Percentiles rank a stretch among this genome's conserved stretches.
Conservation (phyloP, 805 yeast species). For the Clavispora fructus region DNA sequence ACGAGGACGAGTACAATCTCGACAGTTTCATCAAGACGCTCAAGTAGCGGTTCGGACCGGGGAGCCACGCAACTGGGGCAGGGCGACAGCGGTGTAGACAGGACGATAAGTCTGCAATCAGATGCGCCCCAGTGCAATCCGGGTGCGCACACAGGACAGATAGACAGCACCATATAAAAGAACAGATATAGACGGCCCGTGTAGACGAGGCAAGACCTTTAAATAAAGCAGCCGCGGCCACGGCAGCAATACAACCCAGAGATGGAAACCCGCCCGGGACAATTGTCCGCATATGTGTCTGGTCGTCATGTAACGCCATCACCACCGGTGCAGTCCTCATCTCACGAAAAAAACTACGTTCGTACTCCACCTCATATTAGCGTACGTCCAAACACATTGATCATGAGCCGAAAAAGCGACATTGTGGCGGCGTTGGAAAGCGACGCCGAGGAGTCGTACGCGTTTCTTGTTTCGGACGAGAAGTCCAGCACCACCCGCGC, state of each 20-base stretch:
- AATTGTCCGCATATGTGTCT: too few species aligned
- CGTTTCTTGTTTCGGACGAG: conserved; percentile 69
- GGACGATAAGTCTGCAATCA: too few species aligned
- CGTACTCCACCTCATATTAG: too few species aligned
- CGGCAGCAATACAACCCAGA: too few species aligned
- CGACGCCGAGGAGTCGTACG: conserved; percentile 56
- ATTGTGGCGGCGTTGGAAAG: conserved; percentile 28
- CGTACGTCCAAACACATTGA: neutral
- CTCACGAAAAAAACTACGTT: neutral
- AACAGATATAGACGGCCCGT: too few species aligned
- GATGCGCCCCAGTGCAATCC: too few species aligned
- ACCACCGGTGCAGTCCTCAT: neutral
- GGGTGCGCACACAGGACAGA: neutral
- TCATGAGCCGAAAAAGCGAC: neutral
- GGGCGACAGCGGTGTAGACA: neutral
- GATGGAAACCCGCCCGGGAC: too few species aligned
- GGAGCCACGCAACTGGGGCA: neutral
- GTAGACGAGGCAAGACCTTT: too few species aligned
- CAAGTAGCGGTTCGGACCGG: conserved; percentile 23
- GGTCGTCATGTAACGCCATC: too few species aligned
- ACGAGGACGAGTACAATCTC: conserved; percentile 93
- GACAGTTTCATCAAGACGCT: conserved; percentile 86
- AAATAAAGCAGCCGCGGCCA: too few species aligned
- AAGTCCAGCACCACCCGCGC: conserved; percentile 51
- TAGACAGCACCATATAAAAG: neutral